These are phyloP conservation scores for Drechslerella coelobrocha DNA, from an alignment of 2,329 filamentous ascomycete genomes.

Conservation along the genomic window DNA sequence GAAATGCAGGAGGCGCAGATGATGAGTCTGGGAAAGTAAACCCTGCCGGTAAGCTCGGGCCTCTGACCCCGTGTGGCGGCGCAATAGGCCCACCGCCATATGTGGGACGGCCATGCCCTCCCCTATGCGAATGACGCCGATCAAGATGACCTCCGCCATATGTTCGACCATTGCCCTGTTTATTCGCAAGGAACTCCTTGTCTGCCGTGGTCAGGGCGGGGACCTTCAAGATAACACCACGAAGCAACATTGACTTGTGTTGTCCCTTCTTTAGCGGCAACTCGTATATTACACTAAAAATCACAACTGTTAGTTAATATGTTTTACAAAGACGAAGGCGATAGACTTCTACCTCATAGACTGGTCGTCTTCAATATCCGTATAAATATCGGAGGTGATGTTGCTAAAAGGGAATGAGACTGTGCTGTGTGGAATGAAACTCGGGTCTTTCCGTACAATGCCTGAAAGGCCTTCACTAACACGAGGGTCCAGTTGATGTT, in stretches of 20 bases:
- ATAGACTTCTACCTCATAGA: slow-evolving; percentile 74
- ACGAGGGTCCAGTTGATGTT: slow-evolving; percentile 75
- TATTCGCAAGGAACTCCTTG: slow-evolving; percentile 73
- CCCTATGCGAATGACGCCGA: slow-evolving; percentile 51
- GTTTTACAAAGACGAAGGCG: slow-evolving; percentile 2
- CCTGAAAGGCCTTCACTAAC: slow-evolving; percentile 80
- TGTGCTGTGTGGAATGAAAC: slow-evolving; percentile 82
- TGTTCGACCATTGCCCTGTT: slow-evolving; percentile 71
- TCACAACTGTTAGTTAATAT: slow-evolving; percentile 55
- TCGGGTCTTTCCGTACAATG: slow-evolving; percentile 78
- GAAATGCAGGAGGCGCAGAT: background rate
- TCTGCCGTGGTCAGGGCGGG: slow-evolving; percentile 78
- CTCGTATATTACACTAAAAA: slow-evolving; percentile 77
- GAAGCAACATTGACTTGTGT: slow-evolving; percentile 93
- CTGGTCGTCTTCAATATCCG: slow-evolving; percentile 80
- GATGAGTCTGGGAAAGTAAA: slow-evolving; percentile 23
- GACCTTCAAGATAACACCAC: slow-evolving; percentile 76
- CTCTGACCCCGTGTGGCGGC: slow-evolving; percentile 53
- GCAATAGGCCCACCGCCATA: slow-evolving; percentile 62
- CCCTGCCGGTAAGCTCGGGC: slow-evolving; percentile 38
- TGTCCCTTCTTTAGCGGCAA: slow-evolving; percentile 74
- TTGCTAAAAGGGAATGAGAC: slow-evolving; percentile 76
- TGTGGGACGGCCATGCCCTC: slow-evolving; percentile 57
- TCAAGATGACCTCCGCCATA: slow-evolving; percentile 65
- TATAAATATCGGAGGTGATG: slow-evolving; percentile 68